These are phyloP conservation scores for Pharnaceum exiguum DNA, from an alignment of 148 eudicot species.

Conservation along the genomic window DNA sequence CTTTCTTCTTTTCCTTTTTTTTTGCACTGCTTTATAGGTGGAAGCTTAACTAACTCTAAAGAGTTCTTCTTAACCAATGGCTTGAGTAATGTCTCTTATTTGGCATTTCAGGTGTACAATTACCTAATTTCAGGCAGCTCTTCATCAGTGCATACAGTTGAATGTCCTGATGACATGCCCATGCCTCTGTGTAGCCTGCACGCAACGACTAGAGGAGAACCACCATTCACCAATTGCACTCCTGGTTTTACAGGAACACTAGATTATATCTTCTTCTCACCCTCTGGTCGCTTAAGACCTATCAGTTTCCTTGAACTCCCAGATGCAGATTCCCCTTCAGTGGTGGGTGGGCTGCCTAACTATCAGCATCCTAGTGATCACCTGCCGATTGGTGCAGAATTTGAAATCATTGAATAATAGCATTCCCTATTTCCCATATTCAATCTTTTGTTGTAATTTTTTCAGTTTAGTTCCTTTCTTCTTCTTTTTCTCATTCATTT, in stretches of 20 bases:
- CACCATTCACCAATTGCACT: slow-evolving; percentile 84
- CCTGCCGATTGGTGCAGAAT: slow-evolving; percentile 74
- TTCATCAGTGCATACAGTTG: slow-evolving; percentile 22
- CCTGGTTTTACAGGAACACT: slow-evolving; percentile 88
- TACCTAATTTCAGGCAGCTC: slow-evolving; percentile 63
- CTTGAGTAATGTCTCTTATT: not conserved
- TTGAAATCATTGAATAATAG: slow-evolving; percentile 34
- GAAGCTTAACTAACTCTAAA: too few relatives aligned
- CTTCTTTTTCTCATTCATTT: too few relatives aligned
- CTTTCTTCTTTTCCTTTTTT: too few relatives aligned
- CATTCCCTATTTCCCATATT: not conserved
- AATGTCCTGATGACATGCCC: slow-evolving; percentile 43
- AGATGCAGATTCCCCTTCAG: slow-evolving; percentile 56
- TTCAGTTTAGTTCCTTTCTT: too few relatives aligned
- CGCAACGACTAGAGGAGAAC: slow-evolving; percentile 72
- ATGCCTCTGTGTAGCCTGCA: slow-evolving; percentile 63
- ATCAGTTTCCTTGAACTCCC: slow-evolving; percentile 75
- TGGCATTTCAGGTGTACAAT: slow-evolving; percentile 64
- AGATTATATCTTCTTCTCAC: slow-evolving; percentile 74
- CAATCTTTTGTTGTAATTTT: too few relatives aligned
- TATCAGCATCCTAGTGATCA: slow-evolving; percentile 89
- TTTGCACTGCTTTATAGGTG: too few relatives aligned
- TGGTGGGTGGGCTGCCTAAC: slow-evolving; percentile 76
- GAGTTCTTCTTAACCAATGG: too few relatives aligned
- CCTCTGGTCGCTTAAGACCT: slow-evolving; percentile 48